A percentile compares a stretch with the other conserved stretches of the same genome.
These are phyloP conservation scores for Lipomyces chichibuensis DNA, from an alignment of 805 yeast species.

Conservation along the genomic window DNA sequence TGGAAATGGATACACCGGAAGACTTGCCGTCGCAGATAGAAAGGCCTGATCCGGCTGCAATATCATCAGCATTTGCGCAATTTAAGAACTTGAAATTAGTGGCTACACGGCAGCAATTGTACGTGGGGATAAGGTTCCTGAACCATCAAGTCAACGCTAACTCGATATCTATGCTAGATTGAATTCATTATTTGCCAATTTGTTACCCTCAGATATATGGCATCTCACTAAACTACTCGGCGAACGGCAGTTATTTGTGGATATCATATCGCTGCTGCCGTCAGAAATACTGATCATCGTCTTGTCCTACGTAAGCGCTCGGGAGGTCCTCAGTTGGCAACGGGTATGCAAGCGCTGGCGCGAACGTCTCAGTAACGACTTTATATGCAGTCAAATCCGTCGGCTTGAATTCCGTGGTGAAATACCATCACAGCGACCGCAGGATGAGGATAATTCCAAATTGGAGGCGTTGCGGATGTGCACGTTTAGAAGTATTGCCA, in stretches of 20 bases:
- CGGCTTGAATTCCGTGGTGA: slow-evolving; percentile 29
- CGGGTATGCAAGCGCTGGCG: slow-evolving; percentile 33
- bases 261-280: slow-evolving; percentile 29
- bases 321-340: slow-evolving; percentile 33
- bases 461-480: slow-evolving; percentile 28
- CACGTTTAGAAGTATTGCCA: slow-evolving; percentile 29
- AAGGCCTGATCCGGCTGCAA: background rate
- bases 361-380: slow-evolving; percentile 25
- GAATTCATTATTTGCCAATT: slow-evolving; percentile 19
- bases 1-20: background rate
- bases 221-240: slow-evolving; percentile 29
- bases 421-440: slow-evolving; percentile 32
- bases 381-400: slow-evolving; percentile 25
- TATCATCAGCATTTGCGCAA: slow-evolving; percentile 16
- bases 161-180: slow-evolving; percentile 7
- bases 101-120: slow-evolving; percentile 29
- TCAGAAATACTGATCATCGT: slow-evolving; percentile 27
- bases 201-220: slow-evolving; percentile 35
- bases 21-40: background rate
- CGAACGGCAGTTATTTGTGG: slow-evolving; percentile 32
- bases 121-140: background rate
- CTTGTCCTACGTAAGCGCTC: slow-evolving; percentile 29
- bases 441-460: slow-evolving; percentile 21
- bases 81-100: slow-evolving; percentile 18
- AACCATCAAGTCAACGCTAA: background rate